Evolutionary conservation across 2,329 filamentous ascomycete genomes (phyloP), one percentile per base, ranked within the genome.

Genomic region (Myriosclerotinia scirpicola): DNA sequence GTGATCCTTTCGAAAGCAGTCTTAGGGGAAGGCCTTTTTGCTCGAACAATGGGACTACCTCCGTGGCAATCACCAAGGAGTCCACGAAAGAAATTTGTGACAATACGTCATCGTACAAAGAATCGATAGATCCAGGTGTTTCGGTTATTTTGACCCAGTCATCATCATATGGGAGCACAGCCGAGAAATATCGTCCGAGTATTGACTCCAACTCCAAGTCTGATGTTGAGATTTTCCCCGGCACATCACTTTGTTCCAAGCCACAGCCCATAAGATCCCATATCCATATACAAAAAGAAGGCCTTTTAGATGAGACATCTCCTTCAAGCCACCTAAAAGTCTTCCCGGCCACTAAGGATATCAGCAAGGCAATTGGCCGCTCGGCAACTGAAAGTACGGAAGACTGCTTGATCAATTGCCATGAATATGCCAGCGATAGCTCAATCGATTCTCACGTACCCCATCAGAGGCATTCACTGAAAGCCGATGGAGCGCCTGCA

Each of bases 161-260:
- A 20, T 46, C 44, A 6, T 5, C 44, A 6, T 15, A 20, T 20
- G 44, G 17, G 15, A 46, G 44, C 17, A 20, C 6, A 20, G 5
- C 17, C 17, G 17, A 20, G 44, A 20, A 20, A 17, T 26, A 22
- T 26, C 2, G 4, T 22, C 7, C 26, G 22, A 12, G 40, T n/a
- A 26, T 15, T 14, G 26, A 17, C 12, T 36, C 56, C 22, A n/a
- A 20, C 30, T 34, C 40, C 40, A 5, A n/a, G 12, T 36, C 56
- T n/a, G 17, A 38, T 20, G 53, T 54, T 34, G 53, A 54, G 36
- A 54, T 54, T 22, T 54, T 54, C 53, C 30, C 30, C n/a, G 30
- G 30, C 30, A n/a, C 53, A 20, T 53, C 9, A 12, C 50, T 53
- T 30, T 7, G 17, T 46, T 20, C 44, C n/a, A 46, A 46, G 22